Conservation (phyloP, 768 basidiomycete species). For the Tulasnella sp. region DNA sequence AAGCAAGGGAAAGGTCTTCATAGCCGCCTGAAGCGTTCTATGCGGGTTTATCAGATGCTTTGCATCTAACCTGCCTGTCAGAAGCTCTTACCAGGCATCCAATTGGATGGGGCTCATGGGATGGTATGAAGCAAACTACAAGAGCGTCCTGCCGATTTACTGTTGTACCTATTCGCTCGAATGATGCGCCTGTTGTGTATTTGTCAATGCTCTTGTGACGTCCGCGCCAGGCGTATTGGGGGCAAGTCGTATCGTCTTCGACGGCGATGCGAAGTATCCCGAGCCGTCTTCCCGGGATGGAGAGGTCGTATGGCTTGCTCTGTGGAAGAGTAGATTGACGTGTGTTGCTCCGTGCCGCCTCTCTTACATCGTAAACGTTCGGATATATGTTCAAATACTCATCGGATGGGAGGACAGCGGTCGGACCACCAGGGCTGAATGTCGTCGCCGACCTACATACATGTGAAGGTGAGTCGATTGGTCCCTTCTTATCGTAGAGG, state of each 20-base stretch:
- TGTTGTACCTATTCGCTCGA: background rate
- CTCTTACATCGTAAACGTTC: background rate
- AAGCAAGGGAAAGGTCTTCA: background rate
- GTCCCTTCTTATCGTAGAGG: background rate
- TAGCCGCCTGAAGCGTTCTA: background rate
- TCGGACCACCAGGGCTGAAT: background rate
- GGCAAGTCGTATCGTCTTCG: background rate
- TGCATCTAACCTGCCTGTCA: background rate
- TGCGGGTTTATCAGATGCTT: background rate
- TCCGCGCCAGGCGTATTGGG: background rate
- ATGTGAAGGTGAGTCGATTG: background rate
- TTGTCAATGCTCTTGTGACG: background rate
- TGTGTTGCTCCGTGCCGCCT: background rate
- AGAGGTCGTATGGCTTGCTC: background rate
- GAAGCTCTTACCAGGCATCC: constrained; percentile 4
- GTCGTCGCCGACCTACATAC: background rate
- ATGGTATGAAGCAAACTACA: background rate
- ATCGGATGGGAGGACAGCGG: background rate
- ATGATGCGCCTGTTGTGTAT: too few species aligned
- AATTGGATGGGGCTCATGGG: background rate
- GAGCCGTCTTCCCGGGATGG: background rate
- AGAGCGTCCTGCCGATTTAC: background rate
- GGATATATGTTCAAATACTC: background rate
- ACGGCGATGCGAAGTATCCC: background rate
- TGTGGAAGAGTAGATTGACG: background rate